Conservation (phyloP, 2,329 filamentous ascomycete species). For the Microdochium paspali region DNA sequence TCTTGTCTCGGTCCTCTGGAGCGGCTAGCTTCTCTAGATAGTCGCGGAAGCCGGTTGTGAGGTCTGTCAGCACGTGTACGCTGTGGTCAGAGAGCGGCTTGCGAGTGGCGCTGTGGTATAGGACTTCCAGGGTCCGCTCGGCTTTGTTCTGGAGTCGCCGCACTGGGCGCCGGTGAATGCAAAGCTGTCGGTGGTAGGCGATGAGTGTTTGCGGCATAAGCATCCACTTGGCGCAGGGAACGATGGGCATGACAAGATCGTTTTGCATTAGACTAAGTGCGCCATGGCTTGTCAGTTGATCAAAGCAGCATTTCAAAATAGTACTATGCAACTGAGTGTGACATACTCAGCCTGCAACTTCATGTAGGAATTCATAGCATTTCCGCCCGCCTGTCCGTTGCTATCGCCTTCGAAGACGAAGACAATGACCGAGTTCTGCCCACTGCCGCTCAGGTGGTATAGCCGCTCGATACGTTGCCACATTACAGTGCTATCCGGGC, state of each 20-base stretch:
- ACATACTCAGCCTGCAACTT: constrained; percentile 34
- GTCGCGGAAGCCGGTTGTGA: constrained; percentile 18
- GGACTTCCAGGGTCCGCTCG: constrained; percentile 12
- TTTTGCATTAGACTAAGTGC: not conserved
- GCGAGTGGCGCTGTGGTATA: constrained; percentile 20
- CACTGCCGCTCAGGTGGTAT: constrained; percentile 27
- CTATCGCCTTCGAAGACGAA: constrained; percentile 26
- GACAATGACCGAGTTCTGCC: constrained; percentile 27
- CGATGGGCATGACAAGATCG: constrained; percentile 20
- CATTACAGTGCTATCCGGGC: constrained; percentile 13
- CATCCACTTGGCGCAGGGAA: constrained; percentile 28
- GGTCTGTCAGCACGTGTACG: constrained; percentile 21
- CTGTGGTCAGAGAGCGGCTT: constrained; percentile 15
- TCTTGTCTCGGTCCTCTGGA: constrained; percentile 10
- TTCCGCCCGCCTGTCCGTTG: not conserved
- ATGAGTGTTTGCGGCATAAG: constrained; percentile 27
- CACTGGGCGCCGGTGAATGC: constrained; percentile 4
- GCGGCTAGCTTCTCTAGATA: constrained; percentile 14
- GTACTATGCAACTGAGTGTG: not conserved
- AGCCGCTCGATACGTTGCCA: constrained; percentile 27
- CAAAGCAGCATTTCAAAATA: too few species aligned
- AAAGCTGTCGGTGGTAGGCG: constrained; percentile 23
- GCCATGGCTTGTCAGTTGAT: constrained; percentile 4
- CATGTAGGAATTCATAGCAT: constrained; percentile 24
- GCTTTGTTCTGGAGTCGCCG: constrained; percentile 5